Base-by-base conservation (phyloP, 2,329 filamentous ascomycete genomes). In the Hypoxylon rubiginosum region DNA sequence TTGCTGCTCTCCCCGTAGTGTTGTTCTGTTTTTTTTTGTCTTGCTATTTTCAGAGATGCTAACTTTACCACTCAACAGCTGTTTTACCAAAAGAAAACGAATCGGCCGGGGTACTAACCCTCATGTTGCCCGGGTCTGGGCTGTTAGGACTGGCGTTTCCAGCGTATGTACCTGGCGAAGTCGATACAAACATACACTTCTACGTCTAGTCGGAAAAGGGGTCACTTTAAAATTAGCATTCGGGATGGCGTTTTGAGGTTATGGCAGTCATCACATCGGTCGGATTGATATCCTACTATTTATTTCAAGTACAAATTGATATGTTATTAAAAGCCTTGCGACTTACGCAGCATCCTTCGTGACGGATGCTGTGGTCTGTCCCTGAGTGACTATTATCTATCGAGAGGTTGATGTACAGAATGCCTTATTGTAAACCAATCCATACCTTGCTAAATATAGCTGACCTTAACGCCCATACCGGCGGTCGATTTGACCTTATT, bases 401-500 rank as follows among this genome's bases (percentile, higher is more conserved):
- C 67, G 72, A 52, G 43, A 67, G 71, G 48, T 54, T 68, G 52
- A 59, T 62, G 58, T 67, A 61, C 55, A 64, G 60, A 68, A 64
- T 60, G 68, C 66, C 63, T 58, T 26, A 41, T 53, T 68, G 56
- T 57, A 45, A 49, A 36, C 34, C 24, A n/a, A n/a, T n/a, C n/a
- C 39, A 56, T 32, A 19, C 30, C 49, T 26, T 43, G 68, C 84
- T 80, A 98, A 65, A 99, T 97, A 81, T 98, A 98, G 78, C 92
- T 97, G 75, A 98, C 94, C 82, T 97, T 98, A 69, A 97, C 92
- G 1, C 95, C 96, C 95, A 98, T 98, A 1, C 94, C 94, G 4
- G 95, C 90, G 0, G 96, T 98, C 49, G 89, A 86, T 77, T 88
- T 89, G 43, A 97, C 82, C 81, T 97, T 97, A 58, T 88, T 86